Base-by-base conservation (phyloP, 2,329 filamentous ascomycete species). In the Pestalotiopsis sp. region DNA sequence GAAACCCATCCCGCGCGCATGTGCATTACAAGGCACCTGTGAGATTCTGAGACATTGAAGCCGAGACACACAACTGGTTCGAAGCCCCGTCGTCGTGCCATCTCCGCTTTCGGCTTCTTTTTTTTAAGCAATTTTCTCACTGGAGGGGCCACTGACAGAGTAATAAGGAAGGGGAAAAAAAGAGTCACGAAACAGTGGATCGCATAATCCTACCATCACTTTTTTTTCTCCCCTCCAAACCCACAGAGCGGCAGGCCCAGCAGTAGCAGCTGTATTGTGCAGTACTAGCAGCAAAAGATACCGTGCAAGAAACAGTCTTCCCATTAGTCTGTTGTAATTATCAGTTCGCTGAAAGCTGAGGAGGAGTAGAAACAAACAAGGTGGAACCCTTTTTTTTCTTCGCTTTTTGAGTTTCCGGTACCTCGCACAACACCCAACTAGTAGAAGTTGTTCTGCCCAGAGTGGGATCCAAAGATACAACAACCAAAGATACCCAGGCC, bases 71-170 rank as follows among this genome's bases (percentile, higher is more conserved):
- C 35, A 59, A 66, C 52, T 66, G 65, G 57, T 26, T 52, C 58
- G 58, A 66, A 44, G 30, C n/a, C 65, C 58, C 65, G 30, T 66
- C 56, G 24, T 40, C 65, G 38, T 66, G 56, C 65, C 40, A 62
- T 66, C 65, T 66, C 65, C 65, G 65, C 65, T 66, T 66, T 66
- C 65, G 65, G 65, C 57, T 66, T 66, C 55, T n/a, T 44, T 44
- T 38, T 38, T 13, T 65, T 11, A n/a, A 61, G 58, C 58, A 61
- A 26, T 58, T 58, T 26, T n/a, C 58, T 26, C 17, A 40, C 35
- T 39, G 14, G 58, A 30, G 44, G 44, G 44, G 59, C 59, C 3
- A 35, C 59, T 39, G 4, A 38, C 14, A 10, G 59, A 62, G 39
- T 24, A 24, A 62, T 24, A 24, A 62, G 26, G n/a, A n/a, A 52